These are phyloP conservation scores for Thalassiosira delicatula DNA, from an alignment of 352 stramenopile species.

Conservation along the genomic window DNA sequence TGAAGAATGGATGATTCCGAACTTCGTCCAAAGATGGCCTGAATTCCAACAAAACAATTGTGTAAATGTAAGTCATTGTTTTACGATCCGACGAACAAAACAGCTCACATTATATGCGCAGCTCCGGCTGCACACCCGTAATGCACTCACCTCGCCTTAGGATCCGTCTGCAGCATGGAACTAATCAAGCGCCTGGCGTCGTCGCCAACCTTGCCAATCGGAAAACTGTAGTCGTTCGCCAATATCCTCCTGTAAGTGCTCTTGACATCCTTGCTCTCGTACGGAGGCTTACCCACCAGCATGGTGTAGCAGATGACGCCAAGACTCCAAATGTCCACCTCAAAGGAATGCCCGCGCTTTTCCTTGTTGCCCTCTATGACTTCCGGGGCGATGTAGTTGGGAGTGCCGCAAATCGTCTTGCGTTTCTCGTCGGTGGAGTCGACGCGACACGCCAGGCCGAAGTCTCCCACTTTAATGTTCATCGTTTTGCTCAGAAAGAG, in stretches of 20 bases:
- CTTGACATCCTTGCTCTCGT: conserved; percentile 97
- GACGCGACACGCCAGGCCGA: conserved; percentile 90
- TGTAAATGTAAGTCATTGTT: too few relatives aligned
- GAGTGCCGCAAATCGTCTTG: conserved; percentile 91
- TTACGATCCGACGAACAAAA: too few relatives aligned
- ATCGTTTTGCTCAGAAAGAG: conserved; percentile 95
- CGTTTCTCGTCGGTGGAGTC: conserved; percentile 91
- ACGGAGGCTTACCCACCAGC: conserved; percentile 95
- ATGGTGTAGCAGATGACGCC: conserved; percentile 98
- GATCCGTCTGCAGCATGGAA: conserved; percentile 85
- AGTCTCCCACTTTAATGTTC: conserved; percentile 96
- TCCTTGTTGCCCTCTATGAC: conserved; percentile 89
- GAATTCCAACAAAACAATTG: conserved; percentile 24
- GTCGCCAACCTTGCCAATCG: conserved; percentile 88
- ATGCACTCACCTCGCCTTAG: conserved; percentile 72
- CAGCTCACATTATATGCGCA: neutral
- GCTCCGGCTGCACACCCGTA: neutral
- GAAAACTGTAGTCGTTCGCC: conserved; percentile 95
- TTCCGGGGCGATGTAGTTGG: conserved; percentile 88
- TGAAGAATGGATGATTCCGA: conserved; percentile 72
- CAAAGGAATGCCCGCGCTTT: conserved; percentile 94
- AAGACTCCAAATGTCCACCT: conserved; percentile 98
- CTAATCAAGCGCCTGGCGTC: conserved; percentile 84
- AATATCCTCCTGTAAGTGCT: conserved; percentile 97
- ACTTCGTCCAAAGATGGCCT: conserved; percentile 72